A percentile compares a stretch with the other conserved stretches of the same genome.
phyloP scores from a whole-genome alignment of 1,139 yeast species.

The Pneumocystis oryctolagi region DNA sequence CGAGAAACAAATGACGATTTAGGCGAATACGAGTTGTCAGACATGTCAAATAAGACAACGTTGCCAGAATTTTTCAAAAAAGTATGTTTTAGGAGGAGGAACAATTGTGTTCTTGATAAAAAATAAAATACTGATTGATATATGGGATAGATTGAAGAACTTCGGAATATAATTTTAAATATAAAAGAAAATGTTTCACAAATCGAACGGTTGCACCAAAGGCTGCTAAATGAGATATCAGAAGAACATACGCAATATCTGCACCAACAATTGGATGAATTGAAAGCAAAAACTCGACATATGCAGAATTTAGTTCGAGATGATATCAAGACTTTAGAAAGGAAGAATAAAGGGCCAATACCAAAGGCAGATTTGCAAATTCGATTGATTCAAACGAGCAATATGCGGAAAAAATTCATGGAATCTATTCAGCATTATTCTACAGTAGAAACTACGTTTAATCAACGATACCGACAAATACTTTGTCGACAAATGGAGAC shows the following conservation, averaged over 20 bases:
- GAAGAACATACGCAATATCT: conserved; percentile 61
- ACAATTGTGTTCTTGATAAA: too few species aligned
- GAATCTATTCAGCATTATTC: conserved; percentile 76
- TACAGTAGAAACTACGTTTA: conserved; percentile 70
- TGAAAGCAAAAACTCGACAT: conserved; percentile 64
- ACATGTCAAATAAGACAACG: not conserved
- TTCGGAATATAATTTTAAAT: conserved; percentile 66
- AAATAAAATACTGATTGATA: too few species aligned
- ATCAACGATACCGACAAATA: conserved; percentile 69
- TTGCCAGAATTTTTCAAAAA: not conserved
- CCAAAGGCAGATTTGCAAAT: conserved; percentile 41
- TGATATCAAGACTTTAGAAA: conserved; percentile 64
- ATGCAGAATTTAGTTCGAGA: conserved; percentile 61
- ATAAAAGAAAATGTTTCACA: conserved; percentile 65
- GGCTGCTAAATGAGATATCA: conserved; percentile 62
- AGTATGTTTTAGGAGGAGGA: not conserved
- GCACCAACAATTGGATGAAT: conserved; percentile 61
- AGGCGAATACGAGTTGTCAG: not conserved
- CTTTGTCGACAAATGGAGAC: conserved; percentile 88
- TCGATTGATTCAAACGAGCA: conserved; percentile 81
- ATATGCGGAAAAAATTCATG: conserved; percentile 72
- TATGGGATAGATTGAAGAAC: conserved; percentile 48
- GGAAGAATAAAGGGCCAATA: conserved; percentile 36
- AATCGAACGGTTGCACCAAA: conserved; percentile 68
- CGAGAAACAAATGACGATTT: not conserved